Evolutionary conservation across 257 asterid species (phyloP).

Genomic region (Echites panduratus): DNA sequence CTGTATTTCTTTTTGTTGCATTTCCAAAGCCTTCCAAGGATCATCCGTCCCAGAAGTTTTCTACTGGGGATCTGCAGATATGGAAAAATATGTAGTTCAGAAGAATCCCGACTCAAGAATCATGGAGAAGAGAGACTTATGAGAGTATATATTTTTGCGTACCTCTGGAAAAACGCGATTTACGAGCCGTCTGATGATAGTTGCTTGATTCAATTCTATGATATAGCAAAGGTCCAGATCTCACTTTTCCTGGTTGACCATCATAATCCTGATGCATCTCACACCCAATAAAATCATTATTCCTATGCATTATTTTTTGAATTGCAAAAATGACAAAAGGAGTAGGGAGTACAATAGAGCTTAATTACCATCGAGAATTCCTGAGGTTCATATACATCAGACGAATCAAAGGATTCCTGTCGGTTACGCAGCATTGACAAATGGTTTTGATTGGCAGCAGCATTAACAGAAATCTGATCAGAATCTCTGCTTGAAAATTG

Average conservation of each 20-base stretch:
- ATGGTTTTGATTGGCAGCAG: slow-evolving; percentile 24
- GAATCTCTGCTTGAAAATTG: slow-evolving; percentile 18
- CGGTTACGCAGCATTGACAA: slow-evolving; percentile 19
- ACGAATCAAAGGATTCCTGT: slow-evolving; percentile 44
- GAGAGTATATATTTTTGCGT: not conserved
- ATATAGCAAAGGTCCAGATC: slow-evolving; percentile 48
- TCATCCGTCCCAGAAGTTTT: not conserved
- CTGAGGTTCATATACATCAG: slow-evolving; percentile 32
- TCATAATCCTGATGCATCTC: slow-evolving; percentile 34
- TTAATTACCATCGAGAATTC: slow-evolving; percentile 40
- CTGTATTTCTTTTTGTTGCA: not conserved
- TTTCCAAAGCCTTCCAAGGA: not conserved
- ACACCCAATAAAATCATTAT: not conserved
- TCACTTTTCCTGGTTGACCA: slow-evolving; percentile 35
- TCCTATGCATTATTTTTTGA: too few relatives aligned
- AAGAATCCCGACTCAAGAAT: too few relatives aligned
- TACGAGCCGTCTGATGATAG: slow-evolving; percentile 33
- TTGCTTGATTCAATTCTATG: slow-evolving; percentile 27
- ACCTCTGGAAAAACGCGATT: slow-evolving; percentile 75
- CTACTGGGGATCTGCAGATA: slow-evolving; percentile 18
- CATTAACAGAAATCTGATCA: slow-evolving; percentile 24
- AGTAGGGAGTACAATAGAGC: not conserved
- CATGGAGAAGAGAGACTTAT: too few relatives aligned
- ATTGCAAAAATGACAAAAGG: too few relatives aligned
- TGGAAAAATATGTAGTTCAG: not conserved